Evolutionary conservation across 129 eudicot species (phyloP).

Genomic region (Saposhnikovia divaricata): DNA sequence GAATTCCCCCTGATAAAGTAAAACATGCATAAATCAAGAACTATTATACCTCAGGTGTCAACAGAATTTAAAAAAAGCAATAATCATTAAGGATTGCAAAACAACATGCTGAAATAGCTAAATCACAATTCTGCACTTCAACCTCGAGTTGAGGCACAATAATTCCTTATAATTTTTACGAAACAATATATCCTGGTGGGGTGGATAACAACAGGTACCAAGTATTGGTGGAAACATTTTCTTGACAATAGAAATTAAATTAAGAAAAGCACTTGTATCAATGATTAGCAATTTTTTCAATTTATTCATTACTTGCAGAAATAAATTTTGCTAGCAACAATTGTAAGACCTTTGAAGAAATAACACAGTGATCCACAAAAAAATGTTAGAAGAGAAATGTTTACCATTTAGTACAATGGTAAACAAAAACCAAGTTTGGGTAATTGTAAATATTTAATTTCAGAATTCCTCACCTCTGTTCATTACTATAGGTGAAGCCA

Average conservation of each 20-base stretch:
- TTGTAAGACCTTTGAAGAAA: background rate
- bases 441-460: background rate
- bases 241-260: too few species aligned
- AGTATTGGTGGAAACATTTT: background rate
- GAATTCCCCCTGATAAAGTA: constrained; percentile 1
- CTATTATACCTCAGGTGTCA: too few species aligned
- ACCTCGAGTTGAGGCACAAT: too few species aligned
- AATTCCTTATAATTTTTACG: too few species aligned
- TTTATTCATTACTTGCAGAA: too few species aligned
- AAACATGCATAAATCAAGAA: background rate
- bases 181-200: too few species aligned
- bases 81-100: background rate
- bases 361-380: background rate
- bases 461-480: constrained; percentile 53
- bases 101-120: background rate
- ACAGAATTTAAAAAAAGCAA: background rate
- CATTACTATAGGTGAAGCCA: constrained; percentile 72
- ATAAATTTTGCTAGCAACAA: background rate
- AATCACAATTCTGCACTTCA: too few species aligned
- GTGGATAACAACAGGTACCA: too few species aligned
- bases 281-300: too few species aligned
- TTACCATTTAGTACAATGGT: background rate
- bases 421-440: background rate
- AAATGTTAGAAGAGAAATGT: background rate
- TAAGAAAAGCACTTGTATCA: too few species aligned